Conservation (phyloP, 73 alveolate species). For the Paramecium caudatum region DNA sequence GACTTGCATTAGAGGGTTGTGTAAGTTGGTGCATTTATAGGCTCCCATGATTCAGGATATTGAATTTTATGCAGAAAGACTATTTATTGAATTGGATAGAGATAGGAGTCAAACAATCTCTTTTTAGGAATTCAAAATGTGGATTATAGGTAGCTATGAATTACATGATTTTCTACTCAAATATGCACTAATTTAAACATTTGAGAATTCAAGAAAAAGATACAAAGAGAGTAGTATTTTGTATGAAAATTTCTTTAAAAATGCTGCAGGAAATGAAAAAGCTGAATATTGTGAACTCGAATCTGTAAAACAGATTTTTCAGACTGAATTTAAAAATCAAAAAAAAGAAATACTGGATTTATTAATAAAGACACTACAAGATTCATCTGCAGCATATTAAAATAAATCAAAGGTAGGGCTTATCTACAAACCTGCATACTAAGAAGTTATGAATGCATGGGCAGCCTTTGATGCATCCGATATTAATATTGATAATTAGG, state of each 20-base stretch:
- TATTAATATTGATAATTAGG: constrained; percentile 38
- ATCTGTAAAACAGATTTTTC: neutral
- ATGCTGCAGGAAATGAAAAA: constrained; percentile 24
- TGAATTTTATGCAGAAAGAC: constrained; percentile 65
- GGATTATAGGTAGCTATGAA: constrained; percentile 67
- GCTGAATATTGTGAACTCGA: neutral
- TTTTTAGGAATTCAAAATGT: constrained; percentile 50
- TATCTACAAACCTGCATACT: constrained; percentile 49
- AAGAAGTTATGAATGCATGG: constrained; percentile 72
- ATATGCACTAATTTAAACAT: constrained; percentile 29
- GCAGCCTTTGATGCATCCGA: constrained; percentile 72
- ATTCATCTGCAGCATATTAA: constrained; percentile 44
- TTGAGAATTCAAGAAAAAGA: neutral
- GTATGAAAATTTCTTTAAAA: constrained; percentile 23
- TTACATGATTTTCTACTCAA: constrained; percentile 63
- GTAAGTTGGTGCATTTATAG: constrained; percentile 60
- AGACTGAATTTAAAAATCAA: constrained; percentile 58
- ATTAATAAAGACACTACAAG: constrained; percentile 41
- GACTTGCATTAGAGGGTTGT: constrained; percentile 42
- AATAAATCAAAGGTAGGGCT: neutral
- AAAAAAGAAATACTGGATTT: neutral
- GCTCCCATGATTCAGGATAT: constrained; percentile 56
- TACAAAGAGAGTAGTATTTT: constrained; percentile 22
- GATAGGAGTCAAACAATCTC: constrained; percentile 47
- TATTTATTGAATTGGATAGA: constrained; percentile 47